Base-by-base conservation (phyloP, 495 filamentous ascomycete species). In the Neurospora sp. region DNA sequence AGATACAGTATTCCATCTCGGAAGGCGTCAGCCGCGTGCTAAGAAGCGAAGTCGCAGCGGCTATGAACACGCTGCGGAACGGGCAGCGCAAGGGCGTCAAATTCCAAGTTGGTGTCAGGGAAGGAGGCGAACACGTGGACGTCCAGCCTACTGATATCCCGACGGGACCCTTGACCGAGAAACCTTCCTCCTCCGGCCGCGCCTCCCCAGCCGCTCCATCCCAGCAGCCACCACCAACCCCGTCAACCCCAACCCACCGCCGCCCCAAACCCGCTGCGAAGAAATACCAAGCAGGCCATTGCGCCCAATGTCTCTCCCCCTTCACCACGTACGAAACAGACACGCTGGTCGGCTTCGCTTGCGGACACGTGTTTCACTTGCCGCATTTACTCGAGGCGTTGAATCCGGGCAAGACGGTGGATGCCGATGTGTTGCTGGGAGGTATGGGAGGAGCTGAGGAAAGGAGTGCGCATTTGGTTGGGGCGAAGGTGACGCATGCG, bases 321-420 rank as follows among this genome's bases (percentile, higher is more conserved):
- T 91, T 93, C 77, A 78, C 82, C 39, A 83, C 85, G 74, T 81
- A 78, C 88, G 92, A 95, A 78, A 86, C 83, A 70, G 90, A 95
- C 75, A 92, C 93, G 9, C 88, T 99, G 10, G 87, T 98, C 9
- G 94, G 93, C 39, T 99, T 98, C 75, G 92, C 93, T 6, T 99
- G 96, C 80, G 91, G 93, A 1, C 95, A 99, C 78, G 88, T 95
- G 39, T 99, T 95, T 82, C 96, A 99, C 76, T 85, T 98, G 8
- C 86, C 89, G 10, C 96, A 97, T 78, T 82, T 99, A 16, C 87
- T 93, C 1, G 83, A 82, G 75, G 78, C 86, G 62, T 69, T 88
- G 72, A 77, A 86, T 39, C 85, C 84, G 0, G 84, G 81, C 0
- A 73, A 84, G 69, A 66, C 74, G 6, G 72, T 79, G 35, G 82